Base-by-base conservation (phyloP, 2,329 filamentous ascomycete species). In the Cercospora sojina region DNA sequence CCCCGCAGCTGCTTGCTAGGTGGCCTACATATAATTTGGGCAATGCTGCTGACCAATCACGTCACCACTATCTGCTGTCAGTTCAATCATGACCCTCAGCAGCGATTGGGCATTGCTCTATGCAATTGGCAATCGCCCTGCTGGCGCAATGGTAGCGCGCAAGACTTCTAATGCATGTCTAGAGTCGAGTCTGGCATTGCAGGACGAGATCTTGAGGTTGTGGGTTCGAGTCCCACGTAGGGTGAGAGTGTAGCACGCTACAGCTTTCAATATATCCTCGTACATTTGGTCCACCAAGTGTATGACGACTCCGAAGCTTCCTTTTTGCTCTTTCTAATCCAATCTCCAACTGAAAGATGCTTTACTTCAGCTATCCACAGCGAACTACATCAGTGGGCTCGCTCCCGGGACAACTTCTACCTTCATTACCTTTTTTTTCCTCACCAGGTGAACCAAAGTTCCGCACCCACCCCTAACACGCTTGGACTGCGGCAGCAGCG, bases 121-220 rank as follows among this genome's bases (percentile, higher is more conserved):
- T 38, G 12, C 16, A n/a, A 38, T 9, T 31, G 29, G 2, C 29
- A 31, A 18, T 16, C 20, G 18, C 31, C 65, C 63, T 69, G 74
- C 74, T 76, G 71, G 73, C 74, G 73, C 74, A 75, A 75, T 76
- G 73, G 74, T 77, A 77, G 75, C 75, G 75, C 75, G 75, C 73
- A 68, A 76, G 75, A 77, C 75, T 77, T 77, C 75, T 77, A 77
- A 55, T 25, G 7, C 49, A 16, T n/a, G 10, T 25, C 13, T 6
- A 38, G 35, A n/a, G 20, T 53, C 6, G 13, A 20, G 23, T 20
- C 27, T 38, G 35, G 35, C 35, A n/a, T 3, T 38, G 35, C 35
- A 38, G 35, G 35, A 41, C 35, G 64, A 64, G 13, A 75, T 74
- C 71, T 75, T 68, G 70, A 74, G 72, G 74, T 69, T 76, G 72